Evolutionary conservation across 129 eudicot genomes (phyloP).

Genomic region (Smallanthus sonchifolius): DNA sequence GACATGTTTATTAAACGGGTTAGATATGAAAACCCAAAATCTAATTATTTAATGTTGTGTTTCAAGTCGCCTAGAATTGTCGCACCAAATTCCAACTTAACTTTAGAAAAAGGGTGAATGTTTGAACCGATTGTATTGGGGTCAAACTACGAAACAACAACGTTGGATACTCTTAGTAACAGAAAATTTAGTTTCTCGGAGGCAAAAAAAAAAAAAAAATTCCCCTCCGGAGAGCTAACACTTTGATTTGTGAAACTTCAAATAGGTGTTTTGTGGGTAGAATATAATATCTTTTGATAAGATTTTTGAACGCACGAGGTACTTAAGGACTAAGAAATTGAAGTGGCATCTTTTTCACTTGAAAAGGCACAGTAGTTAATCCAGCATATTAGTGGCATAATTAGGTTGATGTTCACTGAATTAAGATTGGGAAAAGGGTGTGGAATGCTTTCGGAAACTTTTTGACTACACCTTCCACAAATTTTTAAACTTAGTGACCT

Average conservation of each 20-base stretch:
- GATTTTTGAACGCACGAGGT: not conserved
- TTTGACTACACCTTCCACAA: slow-evolving; percentile 36
- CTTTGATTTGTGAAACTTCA: not conserved
- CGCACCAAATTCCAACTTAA: no score
- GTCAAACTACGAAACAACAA: not conserved
- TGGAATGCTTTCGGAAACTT: slow-evolving; percentile 30
- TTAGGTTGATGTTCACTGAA: slow-evolving; percentile 36
- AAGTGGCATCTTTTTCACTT: slow-evolving; percentile 28
- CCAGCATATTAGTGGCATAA: slow-evolving; percentile 28
- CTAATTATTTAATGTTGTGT: not conserved
- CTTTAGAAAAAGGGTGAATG: not conserved
- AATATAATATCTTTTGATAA: slow-evolving; percentile 9
- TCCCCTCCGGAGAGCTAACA: no score
- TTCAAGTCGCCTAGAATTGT: not conserved
- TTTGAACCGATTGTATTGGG: not conserved
- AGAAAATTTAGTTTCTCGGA: not conserved
- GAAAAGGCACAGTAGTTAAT: slow-evolving; percentile 15
- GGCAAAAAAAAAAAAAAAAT: no score
- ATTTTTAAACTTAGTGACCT: slow-evolving; percentile 21
- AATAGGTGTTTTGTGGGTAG: not conserved
- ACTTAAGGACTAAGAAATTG: slow-evolving; percentile 32
- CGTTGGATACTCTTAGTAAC: not conserved
- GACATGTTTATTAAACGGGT: no score
- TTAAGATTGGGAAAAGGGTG: slow-evolving; percentile 24
- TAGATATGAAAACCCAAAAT: not conserved